Evolutionary conservation across 2,329 filamentous ascomycete genomes (phyloP).

Genomic region (Leptographium galeiforme): DNA sequence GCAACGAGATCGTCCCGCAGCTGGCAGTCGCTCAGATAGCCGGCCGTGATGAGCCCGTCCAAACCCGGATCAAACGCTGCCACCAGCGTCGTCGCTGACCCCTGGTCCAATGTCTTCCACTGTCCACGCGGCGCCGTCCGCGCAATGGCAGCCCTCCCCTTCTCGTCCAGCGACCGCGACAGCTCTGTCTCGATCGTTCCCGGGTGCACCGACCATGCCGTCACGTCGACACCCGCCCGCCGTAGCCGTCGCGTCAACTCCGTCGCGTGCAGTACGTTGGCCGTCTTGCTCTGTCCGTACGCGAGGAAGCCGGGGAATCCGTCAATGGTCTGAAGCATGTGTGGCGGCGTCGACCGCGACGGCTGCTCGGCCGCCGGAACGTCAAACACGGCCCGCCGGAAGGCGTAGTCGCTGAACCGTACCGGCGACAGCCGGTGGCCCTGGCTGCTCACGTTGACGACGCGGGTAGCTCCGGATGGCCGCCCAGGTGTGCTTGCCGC

Average conservation of each 20-base stretch:
- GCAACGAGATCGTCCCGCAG: slow-evolving; percentile 16
- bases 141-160: slow-evolving; percentile 13
- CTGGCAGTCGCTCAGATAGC: slow-evolving; percentile 28
- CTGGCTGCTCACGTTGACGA: slow-evolving; percentile 27
- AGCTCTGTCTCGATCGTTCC: slow-evolving; percentile 19
- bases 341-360: background rate
- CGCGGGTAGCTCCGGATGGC: slow-evolving; percentile 16
- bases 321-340: slow-evolving; percentile 4
- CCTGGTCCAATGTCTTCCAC: slow-evolving; percentile 24
- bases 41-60: slow-evolving; percentile 16
- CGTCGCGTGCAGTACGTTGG: slow-evolving; percentile 28
- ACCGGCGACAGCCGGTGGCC: slow-evolving; percentile 24
- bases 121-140: slow-evolving; percentile 15
- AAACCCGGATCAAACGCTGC: slow-evolving; percentile 25
- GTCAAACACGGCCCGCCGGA: slow-evolving; percentile 24
- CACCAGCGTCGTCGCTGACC: slow-evolving; percentile 25
- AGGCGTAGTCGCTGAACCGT: slow-evolving; percentile 28
- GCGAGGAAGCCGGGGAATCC: slow-evolving; percentile 22
- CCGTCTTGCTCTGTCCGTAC: slow-evolving; percentile 34
- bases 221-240: slow-evolving; percentile 11
- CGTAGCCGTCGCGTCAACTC: slow-evolving; percentile 20
- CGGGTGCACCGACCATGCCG: slow-evolving; percentile 21
- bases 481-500: background rate
- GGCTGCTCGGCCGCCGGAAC: slow-evolving; percentile 13
- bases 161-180: slow-evolving; percentile 14